Conservation (phyloP, 2,329 filamentous ascomycete species). For the Ilyonectria mors-panacis region DNA sequence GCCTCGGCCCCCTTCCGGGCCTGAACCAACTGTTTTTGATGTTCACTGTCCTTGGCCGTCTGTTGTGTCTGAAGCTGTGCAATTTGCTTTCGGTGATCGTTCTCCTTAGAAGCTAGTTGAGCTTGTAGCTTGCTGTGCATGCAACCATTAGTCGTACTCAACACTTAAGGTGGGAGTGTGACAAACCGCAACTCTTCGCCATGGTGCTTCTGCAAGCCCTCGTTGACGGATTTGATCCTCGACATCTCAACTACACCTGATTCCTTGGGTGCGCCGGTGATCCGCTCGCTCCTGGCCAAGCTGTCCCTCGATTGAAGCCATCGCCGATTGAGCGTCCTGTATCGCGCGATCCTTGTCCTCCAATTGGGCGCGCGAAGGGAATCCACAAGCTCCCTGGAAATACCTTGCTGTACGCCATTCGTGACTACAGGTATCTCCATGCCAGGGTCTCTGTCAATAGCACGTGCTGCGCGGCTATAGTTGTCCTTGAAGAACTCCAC, state of each 20-base stretch:
- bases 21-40: conserved; percentile 61
- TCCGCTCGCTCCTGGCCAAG: conserved; percentile 82
- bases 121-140: conserved; percentile 50
- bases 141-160: conserved; percentile 35
- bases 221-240: conserved; percentile 75
- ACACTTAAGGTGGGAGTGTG: too few species aligned
- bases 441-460: conserved; percentile 91
- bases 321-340: conserved; percentile 62
- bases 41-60: conserved; percentile 50
- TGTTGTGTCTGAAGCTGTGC: conserved; percentile 51
- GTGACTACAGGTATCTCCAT: conserved; percentile 86
- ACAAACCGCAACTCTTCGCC: conserved; percentile 74
- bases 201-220: conserved; percentile 79
- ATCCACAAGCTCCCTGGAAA: conserved; percentile 95
- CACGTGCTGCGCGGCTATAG: conserved; percentile 86
- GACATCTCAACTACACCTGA: conserved; percentile 58
- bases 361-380: conserved; percentile 81
- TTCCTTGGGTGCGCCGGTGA: conserved; percentile 74
- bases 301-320: conserved; percentile 65
- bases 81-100: conserved; percentile 50
- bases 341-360: conserved; percentile 76
- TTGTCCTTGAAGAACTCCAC: conserved; percentile 97
- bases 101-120: conserved; percentile 50
- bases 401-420: conserved; percentile 87
- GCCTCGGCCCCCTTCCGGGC: conserved; percentile 63